Evolutionary conservation across 257 asterid genomes (phyloP), one percentile per base, ranked within the genome.

Genomic region (Jaltomata sinuosa): DNA sequence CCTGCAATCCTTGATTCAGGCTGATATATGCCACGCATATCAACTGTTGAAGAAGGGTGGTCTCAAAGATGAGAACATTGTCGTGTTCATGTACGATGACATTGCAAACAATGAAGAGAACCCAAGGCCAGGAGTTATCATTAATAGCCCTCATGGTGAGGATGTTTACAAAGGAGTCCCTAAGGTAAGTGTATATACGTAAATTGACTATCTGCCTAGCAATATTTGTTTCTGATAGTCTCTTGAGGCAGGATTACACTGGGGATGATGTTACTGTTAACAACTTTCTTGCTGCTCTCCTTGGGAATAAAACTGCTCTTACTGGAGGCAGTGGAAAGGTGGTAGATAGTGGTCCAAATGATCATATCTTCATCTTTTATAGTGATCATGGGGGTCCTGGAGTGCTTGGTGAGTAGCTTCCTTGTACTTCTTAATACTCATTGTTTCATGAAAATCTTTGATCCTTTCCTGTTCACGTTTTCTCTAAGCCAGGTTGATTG

Each of bases 361-460:
- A 97, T 89, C 97, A 91, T 74, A 93, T 97, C 84, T 95, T 97
- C 87, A 67, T 97, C 68, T 97, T 89, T 86, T 97, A 95, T 84
- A 83, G 98, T 8, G 99, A 97, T 87, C 99, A 95, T 82, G 99
- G 99, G 31, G 98, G 98, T 76, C 96, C 99, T 85, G 99, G 99
- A 50, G 92, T 95, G 42, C 96, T 97, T 57, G 99, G 99, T 97
- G 34, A 86, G 97, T 86, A 47, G 15, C 57, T 74, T 47, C 1
- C 7, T 25, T 45, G 4, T 45, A 45, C 40, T 74, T 72, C 55
- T 22, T 40, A 72, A 22, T 72, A 72, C 22, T 42, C 55, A 42
- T 22, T 71, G 80, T 71, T 71, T 72, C 55, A 22, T 12, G 55
- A 6, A 42, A 22, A 42, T 72, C 14, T 6, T 22, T 74, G 38